Evolutionary conservation across 257 asterid species (phyloP), one percentile per base, ranked within the genome.

Genomic region (Ajuga chamaepitys): DNA sequence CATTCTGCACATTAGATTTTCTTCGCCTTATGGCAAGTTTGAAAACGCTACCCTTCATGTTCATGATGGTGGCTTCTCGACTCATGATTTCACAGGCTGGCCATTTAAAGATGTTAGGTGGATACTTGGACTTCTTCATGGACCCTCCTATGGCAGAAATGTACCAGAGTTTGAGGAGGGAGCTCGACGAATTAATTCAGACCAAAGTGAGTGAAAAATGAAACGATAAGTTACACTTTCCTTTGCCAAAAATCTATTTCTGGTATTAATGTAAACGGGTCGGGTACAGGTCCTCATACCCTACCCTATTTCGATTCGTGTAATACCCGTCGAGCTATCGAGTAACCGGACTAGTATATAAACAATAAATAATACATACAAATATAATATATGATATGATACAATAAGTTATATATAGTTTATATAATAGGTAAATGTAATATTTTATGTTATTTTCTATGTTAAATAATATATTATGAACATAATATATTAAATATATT

Each of bases 81-180:
- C 42, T 48, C 22, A 54, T 54, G 58, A 41, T 73, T 73, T 72
- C 56, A 54, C 82, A 94, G 97, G 91, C 82, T 58, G 95, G 96
- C 46, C 97, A 88, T 78, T 72, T 86, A 69, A 94, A 86, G 77
- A 86, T 94, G 99, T 70, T 90, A 62, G 87, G 87, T 50, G 97
- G 99, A 59, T 94, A 83, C 86, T 75, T 94, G 77, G 96, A 94
- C 70, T 94, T 94, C 70, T 90, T 74, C 70, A 82, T 90, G 96
- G 87, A 79, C 75, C 88, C 95, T 42, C 44, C 79, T 45, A 63
- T 66, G 58, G 95, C 95, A 62, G 88, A 78, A 74, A 71, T 88
- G 84, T 94, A 81, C 74, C 75, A 48, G 66, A 85, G 82, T 62
- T 72, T 94, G 82, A 86, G 81, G 81, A 77, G 64, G 66, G 95